Evolutionary conservation across 805 yeast species (phyloP), one percentile per base, ranked within the genome.

Genomic region (Pichia sporocuriosa): DNA sequence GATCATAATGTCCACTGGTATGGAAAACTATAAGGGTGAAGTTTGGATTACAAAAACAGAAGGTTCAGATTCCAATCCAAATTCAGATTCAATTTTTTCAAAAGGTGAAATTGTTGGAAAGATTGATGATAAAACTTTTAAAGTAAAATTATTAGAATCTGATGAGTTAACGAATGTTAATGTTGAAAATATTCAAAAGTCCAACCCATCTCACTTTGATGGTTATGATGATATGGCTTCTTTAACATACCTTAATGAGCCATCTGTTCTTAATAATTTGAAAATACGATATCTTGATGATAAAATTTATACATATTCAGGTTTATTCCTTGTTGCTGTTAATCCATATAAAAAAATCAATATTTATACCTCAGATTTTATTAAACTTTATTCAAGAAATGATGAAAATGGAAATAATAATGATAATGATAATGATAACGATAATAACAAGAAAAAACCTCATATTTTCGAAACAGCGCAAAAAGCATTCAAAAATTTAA

Each of bases 211-310:
- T 8, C 84, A 84, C 51, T 93, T 93, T 61, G 94, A 93, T 61
- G 82, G 79, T 53, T 90, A 94, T 46, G 79, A 84, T 51, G 96
- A 93, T 55, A 86, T 93, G 89, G 97, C 97, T 0, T 96, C 89
- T 52, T 69, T 93, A 48, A 93, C 99, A 0, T 87, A 81, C 61
- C 69, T 93, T 47, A 93, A 90, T 59, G 99, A 93, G 58, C 95
- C 98, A 0, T 84, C 96, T 0, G 97, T 93, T n/a, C 74, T 93
- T 9, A 73, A 87, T 63, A 93, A 93, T 58, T 62, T 93, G 47
- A 75, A 79, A 51, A 65, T 80, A 38, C 73, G 99, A 53, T 93
- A 89, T 62, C 59, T 66, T 45, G 81, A 80, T 48, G 94, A 87
- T 58, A 57, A 74, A 54, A 89, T 93, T 38, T 87, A 90, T 64